Conservation (phyloP, 768 basidiomycete genomes). For the Neoboletus brunneissimus region DNA sequence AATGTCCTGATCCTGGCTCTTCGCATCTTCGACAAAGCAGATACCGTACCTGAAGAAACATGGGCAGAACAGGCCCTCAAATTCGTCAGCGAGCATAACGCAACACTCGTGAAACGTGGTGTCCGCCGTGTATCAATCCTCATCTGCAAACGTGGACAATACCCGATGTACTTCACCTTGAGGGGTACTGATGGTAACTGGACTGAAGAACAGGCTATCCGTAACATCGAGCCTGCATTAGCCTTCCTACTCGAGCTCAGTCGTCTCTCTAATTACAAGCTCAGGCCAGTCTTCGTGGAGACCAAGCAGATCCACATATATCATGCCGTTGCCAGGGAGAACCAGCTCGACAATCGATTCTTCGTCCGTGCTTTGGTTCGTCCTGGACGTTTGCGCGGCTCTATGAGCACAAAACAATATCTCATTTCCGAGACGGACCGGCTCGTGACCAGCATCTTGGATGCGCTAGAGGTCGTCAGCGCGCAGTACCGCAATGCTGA, state of each 20-base stretch:
- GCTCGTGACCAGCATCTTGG: slow-evolving; percentile 88
- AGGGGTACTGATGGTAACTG: slow-evolving; percentile 71
- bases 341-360: slow-evolving; percentile 97
- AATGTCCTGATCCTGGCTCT: slow-evolving; percentile 95
- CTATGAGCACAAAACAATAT: slow-evolving; percentile 95
- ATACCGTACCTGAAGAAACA: slow-evolving; percentile 71
- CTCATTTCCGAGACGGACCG: slow-evolving; percentile 98
- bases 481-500: slow-evolving; percentile 90
- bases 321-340: slow-evolving; percentile 91
- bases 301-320: slow-evolving; percentile 98
- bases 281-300: slow-evolving; percentile 94
- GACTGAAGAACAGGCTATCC: slow-evolving; percentile 94
- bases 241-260: slow-evolving; percentile 97
- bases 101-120: slow-evolving; percentile 66
- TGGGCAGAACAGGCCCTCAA: slow-evolving; percentile 72
- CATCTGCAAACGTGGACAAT: slow-evolving; percentile 86
- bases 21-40: slow-evolving; percentile 78
- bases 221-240: slow-evolving; percentile 97
- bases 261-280: slow-evolving; percentile 94
- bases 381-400: slow-evolving; percentile 88
- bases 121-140: slow-evolving; percentile 91
- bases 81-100: slow-evolving; percentile 67
- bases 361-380: slow-evolving; percentile 96
- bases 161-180: slow-evolving; percentile 93
- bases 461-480: slow-evolving; percentile 91